phyloP scores from a whole-genome alignment of 2,329 filamentous ascomycete genomes.

The Penicillium sclerotiorum region DNA sequence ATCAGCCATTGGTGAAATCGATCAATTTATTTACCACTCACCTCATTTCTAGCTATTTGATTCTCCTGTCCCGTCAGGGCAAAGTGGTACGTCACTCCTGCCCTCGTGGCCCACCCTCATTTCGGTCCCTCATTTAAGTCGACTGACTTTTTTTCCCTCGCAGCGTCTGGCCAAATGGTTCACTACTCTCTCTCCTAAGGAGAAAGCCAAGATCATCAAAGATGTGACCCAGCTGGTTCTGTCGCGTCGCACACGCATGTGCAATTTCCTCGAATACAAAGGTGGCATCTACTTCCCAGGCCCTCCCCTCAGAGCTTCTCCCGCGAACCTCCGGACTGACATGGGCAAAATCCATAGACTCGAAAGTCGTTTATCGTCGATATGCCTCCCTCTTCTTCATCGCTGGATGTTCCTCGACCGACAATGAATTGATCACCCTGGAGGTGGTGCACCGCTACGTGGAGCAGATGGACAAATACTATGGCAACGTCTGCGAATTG shows the following conservation, averaged over 20 bases:
- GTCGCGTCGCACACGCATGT: conserved; percentile 95
- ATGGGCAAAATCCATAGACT: conserved; percentile 62
- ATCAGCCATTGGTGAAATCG: too few species aligned
- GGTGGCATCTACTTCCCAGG: conserved; percentile 55
- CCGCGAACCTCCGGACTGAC: background rate
- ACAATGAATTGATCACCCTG: conserved; percentile 97
- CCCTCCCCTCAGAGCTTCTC: background rate
- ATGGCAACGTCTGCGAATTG: conserved; percentile 98
- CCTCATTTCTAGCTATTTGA: conserved; percentile 75
- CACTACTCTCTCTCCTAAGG: conserved; percentile 92
- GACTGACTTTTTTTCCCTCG: conserved; percentile 31
- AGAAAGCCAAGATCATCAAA: conserved; percentile 99
- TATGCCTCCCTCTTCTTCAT: conserved; percentile 99
- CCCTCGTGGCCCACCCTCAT: conserved; percentile 41
- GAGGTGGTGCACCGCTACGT: conserved; percentile 99
- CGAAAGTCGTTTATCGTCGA: conserved; percentile 96
- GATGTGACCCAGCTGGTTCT: conserved; percentile 98
- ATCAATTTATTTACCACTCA: conserved; percentile 1
- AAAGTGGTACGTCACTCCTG: conserved; percentile 82
- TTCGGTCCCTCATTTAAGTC: conserved; percentile 26
- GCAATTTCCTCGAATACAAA: conserved; percentile 99
- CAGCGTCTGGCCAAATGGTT: conserved; percentile 99
- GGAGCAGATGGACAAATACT: conserved; percentile 99
- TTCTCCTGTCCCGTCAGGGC: conserved; percentile 95
- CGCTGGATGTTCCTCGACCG: conserved; percentile 91